These are phyloP conservation scores for Raddia distichophylla DNA, from an alignment of 176 grass and related monocot genomes.

Conservation along the genomic window DNA sequence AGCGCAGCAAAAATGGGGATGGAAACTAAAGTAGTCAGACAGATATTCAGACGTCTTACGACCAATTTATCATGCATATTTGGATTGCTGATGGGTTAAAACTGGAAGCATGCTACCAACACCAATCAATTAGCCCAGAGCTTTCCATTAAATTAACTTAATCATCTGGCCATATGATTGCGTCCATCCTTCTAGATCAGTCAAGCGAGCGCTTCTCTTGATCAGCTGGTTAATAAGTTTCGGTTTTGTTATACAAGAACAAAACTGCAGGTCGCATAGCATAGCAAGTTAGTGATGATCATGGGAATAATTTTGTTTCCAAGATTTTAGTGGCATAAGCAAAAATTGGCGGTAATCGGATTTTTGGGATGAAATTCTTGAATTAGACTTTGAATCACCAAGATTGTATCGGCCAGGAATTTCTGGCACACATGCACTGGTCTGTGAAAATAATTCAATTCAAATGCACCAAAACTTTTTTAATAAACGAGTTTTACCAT, in stretches of 20 bases:
- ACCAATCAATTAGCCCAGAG: neutral
- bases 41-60: neutral
- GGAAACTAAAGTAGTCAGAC: neutral
- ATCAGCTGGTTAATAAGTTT: neutral
- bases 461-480: too few relatives aligned
- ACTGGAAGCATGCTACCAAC: neutral
- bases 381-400: too few relatives aligned
- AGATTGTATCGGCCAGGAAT: too few relatives aligned
- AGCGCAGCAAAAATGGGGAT: neutral
- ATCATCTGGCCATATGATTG: too few relatives aligned
- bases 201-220: neutral
- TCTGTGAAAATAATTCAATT: too few relatives aligned
- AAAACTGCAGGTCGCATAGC: neutral
- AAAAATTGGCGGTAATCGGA: too few relatives aligned
- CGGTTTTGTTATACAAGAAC: neutral
- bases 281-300: neutral
- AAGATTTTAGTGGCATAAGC: too few relatives aligned
- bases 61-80: neutral
- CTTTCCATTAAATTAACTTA: neutral
- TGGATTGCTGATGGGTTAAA: neutral
- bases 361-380: too few relatives aligned
- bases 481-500: too few relatives aligned
- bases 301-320: too few relatives aligned
- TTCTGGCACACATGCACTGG: too few relatives aligned
- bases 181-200: neutral